Conservation (phyloP, 345 rosid genomes). For the Crucihimalaya himalaica region DNA sequence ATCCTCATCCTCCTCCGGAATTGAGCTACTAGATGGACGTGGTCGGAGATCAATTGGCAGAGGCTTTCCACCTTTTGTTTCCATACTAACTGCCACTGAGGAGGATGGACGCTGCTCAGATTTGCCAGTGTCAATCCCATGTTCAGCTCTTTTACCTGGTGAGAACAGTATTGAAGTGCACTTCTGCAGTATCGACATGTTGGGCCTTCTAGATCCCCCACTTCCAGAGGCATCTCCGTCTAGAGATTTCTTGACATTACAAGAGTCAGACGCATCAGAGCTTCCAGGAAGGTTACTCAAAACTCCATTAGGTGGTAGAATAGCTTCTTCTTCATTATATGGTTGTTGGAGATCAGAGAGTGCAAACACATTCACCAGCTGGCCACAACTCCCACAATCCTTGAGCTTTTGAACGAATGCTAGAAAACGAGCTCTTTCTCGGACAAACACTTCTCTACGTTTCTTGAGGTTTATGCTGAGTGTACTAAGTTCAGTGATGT, state of each 20-base stretch:
- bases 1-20: slow-evolving; percentile 43
- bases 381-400: slow-evolving; percentile 70
- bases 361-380: slow-evolving; percentile 58
- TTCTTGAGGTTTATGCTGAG: slow-evolving; percentile 67
- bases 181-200: slow-evolving; percentile 64
- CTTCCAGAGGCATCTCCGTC: slow-evolving; percentile 39
- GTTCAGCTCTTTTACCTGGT: slow-evolving; percentile 55
- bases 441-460: slow-evolving; percentile 58
- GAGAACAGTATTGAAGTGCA: slow-evolving; percentile 65
- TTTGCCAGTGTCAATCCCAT: slow-evolving; percentile 37
- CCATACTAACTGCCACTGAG: slow-evolving; percentile 24
- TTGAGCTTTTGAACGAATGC: slow-evolving; percentile 69
- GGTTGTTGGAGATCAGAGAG: slow-evolving; percentile 69
- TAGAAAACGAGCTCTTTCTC: slow-evolving; percentile 64
- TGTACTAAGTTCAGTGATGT: slow-evolving; percentile 62
- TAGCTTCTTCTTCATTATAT: slow-evolving; percentile 44
- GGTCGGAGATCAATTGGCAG: slow-evolving; percentile 37
- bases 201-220: slow-evolving; percentile 49
- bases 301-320: slow-evolving; percentile 43
- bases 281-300: slow-evolving; percentile 40
- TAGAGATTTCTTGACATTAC: slow-evolving; percentile 44
- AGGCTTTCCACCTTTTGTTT: slow-evolving; percentile 39
- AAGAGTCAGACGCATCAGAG: slow-evolving; percentile 38
- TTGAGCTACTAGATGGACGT: slow-evolving; percentile 39
- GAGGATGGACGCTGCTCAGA: slow-evolving; percentile 36